Conservation (phyloP, 352 stramenopile species). For the Blastocystis hominis region DNA sequence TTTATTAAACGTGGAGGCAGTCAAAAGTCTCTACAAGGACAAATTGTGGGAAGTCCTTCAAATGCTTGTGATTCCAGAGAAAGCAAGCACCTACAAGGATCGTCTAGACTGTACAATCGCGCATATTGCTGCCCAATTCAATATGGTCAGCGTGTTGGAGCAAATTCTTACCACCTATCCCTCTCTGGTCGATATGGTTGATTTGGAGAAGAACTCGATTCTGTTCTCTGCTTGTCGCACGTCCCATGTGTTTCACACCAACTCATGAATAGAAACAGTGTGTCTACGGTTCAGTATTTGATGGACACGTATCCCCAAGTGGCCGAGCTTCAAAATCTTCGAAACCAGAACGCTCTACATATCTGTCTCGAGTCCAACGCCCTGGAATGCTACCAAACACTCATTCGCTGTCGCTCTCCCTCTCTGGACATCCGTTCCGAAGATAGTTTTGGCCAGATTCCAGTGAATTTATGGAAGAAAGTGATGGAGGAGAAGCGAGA, state of each 20-base stretch:
- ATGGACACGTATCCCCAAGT: slow-evolving; percentile 22
- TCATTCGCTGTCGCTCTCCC: slow-evolving; percentile 10
- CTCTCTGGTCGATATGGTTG: neutral
- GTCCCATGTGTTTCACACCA: neutral
- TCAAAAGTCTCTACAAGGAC: slow-evolving; percentile 5
- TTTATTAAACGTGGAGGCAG: neutral
- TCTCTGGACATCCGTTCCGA: neutral
- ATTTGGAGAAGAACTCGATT: slow-evolving; percentile 2
- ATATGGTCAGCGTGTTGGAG: neutral
- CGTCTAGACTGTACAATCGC: slow-evolving; percentile 1
- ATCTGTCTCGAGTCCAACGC: slow-evolving; percentile 16
- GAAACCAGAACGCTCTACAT: slow-evolving; percentile 8
- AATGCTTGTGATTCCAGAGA: slow-evolving; percentile 45
- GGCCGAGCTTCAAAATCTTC: neutral
- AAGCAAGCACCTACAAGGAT: slow-evolving; percentile 30
- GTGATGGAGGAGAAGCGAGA: slow-evolving; percentile 54
- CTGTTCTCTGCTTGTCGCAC: neutral
- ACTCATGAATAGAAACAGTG: slow-evolving; percentile 21
- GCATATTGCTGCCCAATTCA: slow-evolving; percentile 13
- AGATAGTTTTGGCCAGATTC: slow-evolving; percentile 14
- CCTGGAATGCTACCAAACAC: neutral
- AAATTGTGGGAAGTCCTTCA: slow-evolving; percentile 8
- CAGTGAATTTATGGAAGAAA: slow-evolving; percentile 35
- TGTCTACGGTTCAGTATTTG: neutral
- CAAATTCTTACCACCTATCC: slow-evolving; percentile 6